Evolutionary conservation across 2,329 filamentous ascomycete species (phyloP), one percentile per base, ranked within the genome.

Genomic region (Phialemoniopsis sp.): DNA sequence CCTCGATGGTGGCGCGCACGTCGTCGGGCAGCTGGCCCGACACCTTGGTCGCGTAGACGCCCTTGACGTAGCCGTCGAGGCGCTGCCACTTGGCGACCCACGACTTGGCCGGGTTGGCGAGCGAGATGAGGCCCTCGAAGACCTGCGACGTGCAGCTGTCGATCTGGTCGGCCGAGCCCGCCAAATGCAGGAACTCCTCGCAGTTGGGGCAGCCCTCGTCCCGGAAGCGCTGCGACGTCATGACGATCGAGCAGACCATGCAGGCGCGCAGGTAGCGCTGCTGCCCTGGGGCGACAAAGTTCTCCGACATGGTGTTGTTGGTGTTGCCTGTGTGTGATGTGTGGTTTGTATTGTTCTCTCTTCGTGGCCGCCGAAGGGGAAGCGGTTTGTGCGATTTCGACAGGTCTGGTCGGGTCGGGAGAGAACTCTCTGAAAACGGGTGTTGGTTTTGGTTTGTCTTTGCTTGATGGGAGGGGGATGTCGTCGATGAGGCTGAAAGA

Each of bases 71-170:
- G 40, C 80, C 80, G 59, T 96, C 88, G 43, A 98, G 68, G 8
- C 93, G 80, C 72, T 97, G 89, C 85, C 90, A 97, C 59, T 88
- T 87, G n/a, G 91, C 90, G 36, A 97, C 88, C 93, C 93, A 98
- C 55, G 87, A 94, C 50, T 74, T 78, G 32, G 69, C 68, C n/a
- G 90, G 90, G 59, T 96, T 84, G 35, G 84, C 80, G 29, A 97
- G 76, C 31, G 87, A 81, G 59, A 97, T 88, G 48, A 96, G 68
- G 35, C 93, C 93, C 63, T 98, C 93, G 60, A 93, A 98, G 49
- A 97, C 90, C 57, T 91, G 87, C 13, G 89, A 95, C 15, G 93
- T 98, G 76, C 90, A 96, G 67, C 89, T 88, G 58, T 88, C 82
- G 56, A 97, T 87, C 47, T 82, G 78, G 45, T 98, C 93, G 52